A percentile compares a stretch with the other conserved stretches of the same genome.
Evolutionary conservation across 164 flowering plant species (phyloP).

Genomic region (Berberis thunbergii): DNA sequence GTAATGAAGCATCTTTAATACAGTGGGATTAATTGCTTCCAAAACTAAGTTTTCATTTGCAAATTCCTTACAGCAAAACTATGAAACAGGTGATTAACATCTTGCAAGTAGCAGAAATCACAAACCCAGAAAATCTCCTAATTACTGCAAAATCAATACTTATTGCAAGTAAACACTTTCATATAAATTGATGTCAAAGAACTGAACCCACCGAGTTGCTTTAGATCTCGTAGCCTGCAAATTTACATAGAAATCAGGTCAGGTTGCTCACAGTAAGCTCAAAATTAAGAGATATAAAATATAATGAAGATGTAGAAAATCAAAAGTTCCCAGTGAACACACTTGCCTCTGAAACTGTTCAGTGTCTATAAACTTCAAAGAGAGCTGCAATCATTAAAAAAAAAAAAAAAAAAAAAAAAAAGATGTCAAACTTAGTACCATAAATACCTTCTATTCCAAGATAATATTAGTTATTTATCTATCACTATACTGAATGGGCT

Average conservation of each 20-base stretch:
- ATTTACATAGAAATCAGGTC: not conserved
- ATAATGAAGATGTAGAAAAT: constrained; percentile 1
- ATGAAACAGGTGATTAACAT: not conserved
- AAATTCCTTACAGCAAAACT: not conserved
- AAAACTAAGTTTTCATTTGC: not conserved
- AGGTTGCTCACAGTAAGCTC: constrained; percentile 1
- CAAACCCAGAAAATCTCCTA: not conserved
- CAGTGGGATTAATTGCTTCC: not conserved
- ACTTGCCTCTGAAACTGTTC: constrained; percentile 93
- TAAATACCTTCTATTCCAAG: not conserved
- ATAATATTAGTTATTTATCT: not conserved
- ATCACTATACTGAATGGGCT: too few species aligned
- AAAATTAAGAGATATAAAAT: constrained; percentile 3
- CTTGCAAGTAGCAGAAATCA: not conserved
- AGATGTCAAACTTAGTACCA: not conserved
- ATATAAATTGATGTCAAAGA: not conserved
- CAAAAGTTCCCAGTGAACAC: not conserved
- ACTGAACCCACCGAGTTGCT: constrained; percentile 75
- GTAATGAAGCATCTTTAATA: not conserved
- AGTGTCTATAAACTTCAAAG: constrained; percentile 78
- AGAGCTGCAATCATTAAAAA: constrained; percentile 52
- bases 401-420: too few species aligned
- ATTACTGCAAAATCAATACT: not conserved
- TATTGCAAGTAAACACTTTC: not conserved
- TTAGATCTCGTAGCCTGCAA: constrained; percentile 88